phyloP scores from a whole-genome alignment of 2,329 filamentous ascomycete species.

The Penicillium sclerotigenum region DNA sequence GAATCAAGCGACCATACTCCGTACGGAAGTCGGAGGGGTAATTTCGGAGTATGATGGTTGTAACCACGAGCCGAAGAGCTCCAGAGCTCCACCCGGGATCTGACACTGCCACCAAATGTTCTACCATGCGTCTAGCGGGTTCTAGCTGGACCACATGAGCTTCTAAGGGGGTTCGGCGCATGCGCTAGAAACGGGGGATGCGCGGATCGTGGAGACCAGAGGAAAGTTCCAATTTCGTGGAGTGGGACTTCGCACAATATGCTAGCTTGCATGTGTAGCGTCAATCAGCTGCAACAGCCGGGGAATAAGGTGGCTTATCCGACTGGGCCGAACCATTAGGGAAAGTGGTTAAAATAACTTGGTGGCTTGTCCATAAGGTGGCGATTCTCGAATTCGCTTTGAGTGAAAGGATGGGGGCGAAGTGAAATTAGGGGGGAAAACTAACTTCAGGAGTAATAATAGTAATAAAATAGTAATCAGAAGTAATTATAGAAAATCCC shows the following conservation, averaged over 20 bases:
- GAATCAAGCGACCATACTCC: not conserved
- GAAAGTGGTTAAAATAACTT: not conserved
- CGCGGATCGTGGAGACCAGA: conserved; percentile 25
- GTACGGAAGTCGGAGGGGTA: not conserved
- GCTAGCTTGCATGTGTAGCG: conserved; percentile 15
- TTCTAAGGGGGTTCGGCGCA: conserved; percentile 12
- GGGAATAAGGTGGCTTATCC: conserved; percentile 15
- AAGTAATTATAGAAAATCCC: conserved; percentile 1
- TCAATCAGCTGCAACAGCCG: conserved; percentile 11
- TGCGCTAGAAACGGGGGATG: conserved; percentile 23
- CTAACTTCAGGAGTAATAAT: conserved; percentile 1
- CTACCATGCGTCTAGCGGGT: conserved; percentile 32
- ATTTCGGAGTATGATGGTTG: not conserved
- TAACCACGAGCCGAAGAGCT: conserved; percentile 1
- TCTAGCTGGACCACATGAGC: conserved; percentile 26
- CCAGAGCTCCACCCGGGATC: conserved; percentile 17
- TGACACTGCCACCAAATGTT: conserved; percentile 29
- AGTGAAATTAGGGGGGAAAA: not conserved
- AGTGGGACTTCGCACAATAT: conserved; percentile 18
- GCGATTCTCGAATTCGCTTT: not conserved
- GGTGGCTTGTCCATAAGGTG: not conserved
- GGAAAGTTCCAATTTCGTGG: conserved; percentile 17
- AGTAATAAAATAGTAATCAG: not conserved
- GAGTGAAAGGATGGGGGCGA: conserved; percentile 1
- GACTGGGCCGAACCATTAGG: conserved; percentile 14